These are phyloP conservation scores for Nicotiana knightiana DNA, from an alignment of 257 asterid species.

Conservation along the genomic window DNA sequence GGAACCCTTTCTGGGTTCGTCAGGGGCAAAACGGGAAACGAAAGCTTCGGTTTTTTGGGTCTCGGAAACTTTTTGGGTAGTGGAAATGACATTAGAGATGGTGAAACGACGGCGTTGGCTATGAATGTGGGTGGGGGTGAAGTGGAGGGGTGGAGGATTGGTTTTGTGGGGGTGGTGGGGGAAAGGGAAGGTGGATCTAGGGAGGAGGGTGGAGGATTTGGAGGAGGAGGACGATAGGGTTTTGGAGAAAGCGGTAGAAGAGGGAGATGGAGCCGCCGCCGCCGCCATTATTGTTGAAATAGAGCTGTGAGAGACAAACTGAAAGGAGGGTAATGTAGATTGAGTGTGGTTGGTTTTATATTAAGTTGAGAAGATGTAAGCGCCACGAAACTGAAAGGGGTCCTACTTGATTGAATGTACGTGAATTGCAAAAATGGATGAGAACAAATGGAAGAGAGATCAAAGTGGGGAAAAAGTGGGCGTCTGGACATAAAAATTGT, in stretches of 20 bases:
- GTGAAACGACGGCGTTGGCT: neutral
- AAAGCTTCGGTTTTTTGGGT: neutral
- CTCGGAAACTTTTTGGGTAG: neutral
- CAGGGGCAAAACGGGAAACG: slow-evolving; percentile 12
- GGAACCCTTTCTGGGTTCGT: slow-evolving; percentile 11
- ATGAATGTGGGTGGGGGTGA: neutral
- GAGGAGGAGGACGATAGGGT: neutral
- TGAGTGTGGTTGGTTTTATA: neutral
- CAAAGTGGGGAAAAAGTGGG: no score
- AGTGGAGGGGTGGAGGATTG: neutral
- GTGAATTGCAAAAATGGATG: no score
- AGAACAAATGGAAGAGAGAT: no score
- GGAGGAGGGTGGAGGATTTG: neutral
- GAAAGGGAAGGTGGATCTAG: neutral
- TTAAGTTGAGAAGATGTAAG: neutral
- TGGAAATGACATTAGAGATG: neutral
- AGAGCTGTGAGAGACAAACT: neutral
- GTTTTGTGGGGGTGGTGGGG: neutral
- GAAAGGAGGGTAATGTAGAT: neutral
- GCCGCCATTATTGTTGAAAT: neutral
- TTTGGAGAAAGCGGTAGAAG: neutral
- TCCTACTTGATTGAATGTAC: neutral
- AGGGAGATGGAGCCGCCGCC: neutral
- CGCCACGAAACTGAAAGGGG: neutral
- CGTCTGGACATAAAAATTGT: no score